A percentile compares a stretch with the other conserved stretches of the same genome.
Conservation (phyloP, 805 yeast genomes). For the Priceomyces castillae region DNA sequence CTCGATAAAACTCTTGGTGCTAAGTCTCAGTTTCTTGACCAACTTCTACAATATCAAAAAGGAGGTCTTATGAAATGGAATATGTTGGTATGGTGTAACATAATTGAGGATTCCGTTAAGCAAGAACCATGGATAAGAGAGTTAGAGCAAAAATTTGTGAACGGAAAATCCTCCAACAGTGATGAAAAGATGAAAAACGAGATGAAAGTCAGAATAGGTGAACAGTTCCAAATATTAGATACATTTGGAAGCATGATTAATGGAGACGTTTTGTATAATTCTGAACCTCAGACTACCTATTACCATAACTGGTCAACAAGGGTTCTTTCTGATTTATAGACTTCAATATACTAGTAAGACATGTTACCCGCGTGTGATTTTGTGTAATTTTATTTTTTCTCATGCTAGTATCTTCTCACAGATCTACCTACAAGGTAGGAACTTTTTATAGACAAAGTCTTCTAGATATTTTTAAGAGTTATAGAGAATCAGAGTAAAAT, state of each 20-base stretch:
- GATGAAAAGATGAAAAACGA: conserved; percentile 21
- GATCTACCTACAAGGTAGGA: not conserved
- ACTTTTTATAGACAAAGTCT: not conserved
- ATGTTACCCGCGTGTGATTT: conserved; percentile 8
- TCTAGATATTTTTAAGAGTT: not conserved
- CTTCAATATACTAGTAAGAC: not conserved
- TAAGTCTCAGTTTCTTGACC: conserved; percentile 46
- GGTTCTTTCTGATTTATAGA: conserved; percentile 8
- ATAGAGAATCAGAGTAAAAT: not conserved
- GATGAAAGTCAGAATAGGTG: conserved; percentile 28
- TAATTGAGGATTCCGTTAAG: conserved; percentile 52
- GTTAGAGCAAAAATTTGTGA: conserved; percentile 45
- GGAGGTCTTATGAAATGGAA: conserved; percentile 53
- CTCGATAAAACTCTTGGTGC: conserved; percentile 48
- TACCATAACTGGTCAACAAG: conserved; percentile 31
- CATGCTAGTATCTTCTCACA: not conserved
- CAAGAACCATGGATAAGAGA: conserved; percentile 63
- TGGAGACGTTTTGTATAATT: conserved; percentile 28
- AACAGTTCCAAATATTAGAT: conserved; percentile 29
- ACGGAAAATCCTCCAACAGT: conserved; percentile 23
- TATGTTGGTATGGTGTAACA: conserved; percentile 49
- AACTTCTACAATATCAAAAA: conserved; percentile 50
- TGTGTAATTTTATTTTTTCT: conserved; percentile 2
- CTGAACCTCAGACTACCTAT: conserved; percentile 28
- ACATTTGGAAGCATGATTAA: conserved; percentile 35